Conservation (phyloP, 169 alveolate species). For the Plasmodium malariae region DNA sequence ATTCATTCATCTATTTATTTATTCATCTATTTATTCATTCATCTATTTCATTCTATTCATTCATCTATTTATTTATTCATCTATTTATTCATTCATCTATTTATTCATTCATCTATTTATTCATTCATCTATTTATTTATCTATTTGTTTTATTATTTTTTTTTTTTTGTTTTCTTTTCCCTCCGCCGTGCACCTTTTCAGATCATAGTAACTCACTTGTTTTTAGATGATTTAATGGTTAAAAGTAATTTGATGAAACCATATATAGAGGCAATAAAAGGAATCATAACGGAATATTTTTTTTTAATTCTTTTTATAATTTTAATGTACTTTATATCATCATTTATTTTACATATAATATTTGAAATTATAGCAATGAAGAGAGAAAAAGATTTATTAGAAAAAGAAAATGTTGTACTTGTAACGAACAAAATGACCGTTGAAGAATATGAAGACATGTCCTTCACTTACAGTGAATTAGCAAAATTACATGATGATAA, state of each 20-base stretch:
- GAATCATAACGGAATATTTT: conserved; percentile 49
- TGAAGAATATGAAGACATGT: conserved; percentile 64
- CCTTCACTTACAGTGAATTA: conserved; percentile 79
- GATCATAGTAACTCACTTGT: conserved; percentile 30
- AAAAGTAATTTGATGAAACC: conserved; percentile 36
- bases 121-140: no score
- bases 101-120: no score
- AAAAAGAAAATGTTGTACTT: conserved; percentile 15
- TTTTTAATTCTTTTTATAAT: conserved; percentile 56
- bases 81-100: no score
- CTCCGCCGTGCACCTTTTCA: background rate
- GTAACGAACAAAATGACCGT: conserved; percentile 80
- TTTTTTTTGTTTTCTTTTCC: background rate
- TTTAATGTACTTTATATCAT: conserved; percentile 40
- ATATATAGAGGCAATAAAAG: conserved; percentile 51
- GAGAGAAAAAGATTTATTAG: conserved; percentile 16
- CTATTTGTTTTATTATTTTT: no score
- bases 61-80: no score
- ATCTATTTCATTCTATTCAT: no score
- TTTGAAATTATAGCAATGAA: conserved; percentile 41
- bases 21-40: no score
- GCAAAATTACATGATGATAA: conserved; percentile 76
- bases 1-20: no score
- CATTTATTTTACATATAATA: conserved; percentile 35
- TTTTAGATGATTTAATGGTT: conserved; percentile 10